phyloP scores from a whole-genome alignment of 805 yeast species.

The Yamadazyma sp. region DNA sequence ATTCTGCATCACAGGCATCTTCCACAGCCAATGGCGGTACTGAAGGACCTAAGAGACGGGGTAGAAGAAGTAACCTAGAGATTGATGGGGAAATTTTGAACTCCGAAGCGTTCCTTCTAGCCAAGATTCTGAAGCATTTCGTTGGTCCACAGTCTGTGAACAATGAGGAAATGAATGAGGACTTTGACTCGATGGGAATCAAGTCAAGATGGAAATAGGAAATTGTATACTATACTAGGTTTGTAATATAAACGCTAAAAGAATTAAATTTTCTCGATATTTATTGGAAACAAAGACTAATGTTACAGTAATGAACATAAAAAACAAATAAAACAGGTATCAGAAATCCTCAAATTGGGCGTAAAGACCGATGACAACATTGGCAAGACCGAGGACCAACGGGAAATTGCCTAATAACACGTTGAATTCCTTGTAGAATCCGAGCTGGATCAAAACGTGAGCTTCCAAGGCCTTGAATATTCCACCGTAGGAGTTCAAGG shows the following conservation, averaged over 20 bases:
- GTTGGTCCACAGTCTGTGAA: slow-evolving; percentile 38
- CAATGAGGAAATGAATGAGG: slow-evolving; percentile 33
- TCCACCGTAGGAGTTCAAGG: slow-evolving; percentile 25
- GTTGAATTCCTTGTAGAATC: slow-evolving; percentile 37
- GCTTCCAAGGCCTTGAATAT: slow-evolving; percentile 28
- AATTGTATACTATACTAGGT: not conserved
- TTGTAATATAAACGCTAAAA: not conserved
- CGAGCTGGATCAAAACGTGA: slow-evolving; percentile 35
- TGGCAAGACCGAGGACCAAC: slow-evolving; percentile 45
- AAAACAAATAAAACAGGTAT: slow-evolving; percentile 11
- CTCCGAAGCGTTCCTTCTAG: slow-evolving; percentile 38
- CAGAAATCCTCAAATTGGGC: slow-evolving; percentile 49
- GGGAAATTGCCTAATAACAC: slow-evolving; percentile 47
- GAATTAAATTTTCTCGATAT: not conserved
- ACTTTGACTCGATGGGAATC: slow-evolving; percentile 38
- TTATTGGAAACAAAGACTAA: slow-evolving; percentile 13
- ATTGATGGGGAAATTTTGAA: slow-evolving; percentile 20
- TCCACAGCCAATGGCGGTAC: slow-evolving; percentile 4
- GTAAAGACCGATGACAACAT: slow-evolving; percentile 49
- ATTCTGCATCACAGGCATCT: slow-evolving; percentile 23
- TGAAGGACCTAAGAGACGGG: slow-evolving; percentile 32
- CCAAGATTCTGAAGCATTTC: slow-evolving; percentile 44
- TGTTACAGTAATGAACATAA: slow-evolving; percentile 15
- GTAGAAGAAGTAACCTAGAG: slow-evolving; percentile 28
- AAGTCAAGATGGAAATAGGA: slow-evolving; percentile 32